Conservation (phyloP, 2,329 filamentous ascomycete genomes). For the Cladosporium sp. region DNA sequence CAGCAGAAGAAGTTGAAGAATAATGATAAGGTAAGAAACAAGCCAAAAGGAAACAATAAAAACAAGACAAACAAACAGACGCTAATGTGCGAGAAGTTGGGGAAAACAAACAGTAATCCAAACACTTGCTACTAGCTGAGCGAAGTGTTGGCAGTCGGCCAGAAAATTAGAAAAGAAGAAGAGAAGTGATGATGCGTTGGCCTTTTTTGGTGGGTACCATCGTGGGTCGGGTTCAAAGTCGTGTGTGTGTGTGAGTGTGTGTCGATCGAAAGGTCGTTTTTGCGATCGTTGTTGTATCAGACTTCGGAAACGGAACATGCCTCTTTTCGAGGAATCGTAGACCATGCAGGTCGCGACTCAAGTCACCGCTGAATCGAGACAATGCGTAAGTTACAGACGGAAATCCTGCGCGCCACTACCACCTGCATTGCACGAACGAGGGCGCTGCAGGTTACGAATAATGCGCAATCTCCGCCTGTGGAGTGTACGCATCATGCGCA, state of each 20-base stretch:
- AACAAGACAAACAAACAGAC: not conserved
- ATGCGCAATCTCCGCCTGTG: conserved; percentile 10
- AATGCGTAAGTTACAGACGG: not conserved
- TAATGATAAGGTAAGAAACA: not conserved
- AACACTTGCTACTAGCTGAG: conserved; percentile 12
- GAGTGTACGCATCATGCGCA: not conserved
- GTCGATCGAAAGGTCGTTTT: not conserved
- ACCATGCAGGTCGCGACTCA: not conserved
- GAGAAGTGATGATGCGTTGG: not conserved
- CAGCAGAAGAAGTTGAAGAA: conserved; percentile 11
- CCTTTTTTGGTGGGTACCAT: conserved; percentile 2
- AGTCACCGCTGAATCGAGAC: not conserved
- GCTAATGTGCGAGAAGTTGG: conserved; percentile 1
- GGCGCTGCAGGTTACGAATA: not conserved
- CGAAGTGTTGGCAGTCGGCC: conserved; percentile 5
- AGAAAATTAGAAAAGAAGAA: not conserved
- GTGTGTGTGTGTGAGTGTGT: not conserved
- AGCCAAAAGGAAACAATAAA: not conserved
- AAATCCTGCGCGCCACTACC: not conserved
- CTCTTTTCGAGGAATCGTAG: not conserved
- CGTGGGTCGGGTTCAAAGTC: not conserved
- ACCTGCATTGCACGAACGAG: not conserved
- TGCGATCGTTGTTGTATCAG: not conserved
- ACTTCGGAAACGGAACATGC: not conserved
- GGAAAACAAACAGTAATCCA: not conserved